phyloP scores from a whole-genome alignment of 352 stramenopile genomes.

The Phytopythium chamaehyphon region DNA sequence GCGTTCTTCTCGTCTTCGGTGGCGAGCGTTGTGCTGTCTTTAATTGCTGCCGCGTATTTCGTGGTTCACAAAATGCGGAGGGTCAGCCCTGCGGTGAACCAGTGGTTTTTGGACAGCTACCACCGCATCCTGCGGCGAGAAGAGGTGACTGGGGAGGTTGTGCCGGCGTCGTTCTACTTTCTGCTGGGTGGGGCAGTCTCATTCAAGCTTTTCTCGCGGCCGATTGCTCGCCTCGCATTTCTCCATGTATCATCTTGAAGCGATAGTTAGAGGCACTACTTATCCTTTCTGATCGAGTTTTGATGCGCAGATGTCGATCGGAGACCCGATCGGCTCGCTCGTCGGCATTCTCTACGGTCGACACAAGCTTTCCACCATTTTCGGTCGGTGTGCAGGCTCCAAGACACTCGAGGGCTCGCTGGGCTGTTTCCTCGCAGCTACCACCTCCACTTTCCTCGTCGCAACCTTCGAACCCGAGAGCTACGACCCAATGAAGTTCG shows the following conservation, averaged over 20 bases:
- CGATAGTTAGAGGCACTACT: too few species aligned
- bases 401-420: slow-evolving; percentile 50
- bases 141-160: slow-evolving; percentile 26
- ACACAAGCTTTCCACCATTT: slow-evolving; percentile 20
- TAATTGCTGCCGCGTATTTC: slow-evolving; percentile 30
- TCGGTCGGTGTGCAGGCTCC: slow-evolving; percentile 14
- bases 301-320: slow-evolving; percentile 34
- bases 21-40: slow-evolving; percentile 21
- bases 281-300: background rate
- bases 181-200: slow-evolving; percentile 40
- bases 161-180: slow-evolving; percentile 61
- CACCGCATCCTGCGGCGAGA: slow-evolving; percentile 37
- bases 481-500: slow-evolving; percentile 9
- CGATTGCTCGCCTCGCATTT: slow-evolving; percentile 42
- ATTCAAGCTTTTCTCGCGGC: slow-evolving; percentile 30
- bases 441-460: slow-evolving; percentile 13
- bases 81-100: slow-evolving; percentile 22
- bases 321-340: slow-evolving; percentile 45
- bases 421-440: slow-evolving; percentile 29
- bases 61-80: slow-evolving; percentile 29
- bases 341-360: slow-evolving; percentile 39
- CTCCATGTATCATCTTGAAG: slow-evolving; percentile 57
- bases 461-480: slow-evolving; percentile 21
- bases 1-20: slow-evolving; percentile 16
- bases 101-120: slow-evolving; percentile 36